Evolutionary conservation across 1,284 basidiomycete species (phyloP), one percentile per base, ranked within the genome.

Genomic region (Cutaneotrichosporon dermatis): DNA sequence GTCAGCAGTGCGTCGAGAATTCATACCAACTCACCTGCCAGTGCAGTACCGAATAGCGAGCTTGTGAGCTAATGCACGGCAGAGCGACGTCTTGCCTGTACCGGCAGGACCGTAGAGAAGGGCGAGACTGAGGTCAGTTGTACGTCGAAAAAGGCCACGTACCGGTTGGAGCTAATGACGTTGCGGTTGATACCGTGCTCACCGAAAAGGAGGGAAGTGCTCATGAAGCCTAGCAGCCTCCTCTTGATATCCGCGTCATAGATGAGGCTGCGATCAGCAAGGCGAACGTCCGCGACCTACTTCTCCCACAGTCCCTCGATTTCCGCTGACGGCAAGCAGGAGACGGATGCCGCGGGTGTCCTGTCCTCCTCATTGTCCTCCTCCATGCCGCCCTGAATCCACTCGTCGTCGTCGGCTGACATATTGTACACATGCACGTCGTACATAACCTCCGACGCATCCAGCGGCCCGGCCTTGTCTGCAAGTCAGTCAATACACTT

Each of bases 41-140:
- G 11, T 49, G 34, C 89, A 89, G 3, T 99, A 81, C 13, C 95
- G 85, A 61, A 99, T 93, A 0, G 92, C 87, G 3, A 99, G 83
- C 72, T 99, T 99, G 67, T 99, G 96, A 0, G 95, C 92, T 6
- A 99, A 82, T 11, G 94, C 94, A 52, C 92, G 86, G 75, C 94
- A 97, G 2, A 99, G 81, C 1, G 90, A 92, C 0, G 96, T 99
- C 79, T 99, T 99, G 15, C 96, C 96, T 0, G 96, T 99, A 0
- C 96, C 95, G 0, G 96, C 95, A 10, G 96, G 96, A 0, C 96
- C 96, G 74, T 99, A 94, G 11, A 99, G 82, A 1, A 99, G 80
- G 0, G 97, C 88, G 3, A 99, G 87, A 2, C 82, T 82, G 63
- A 0, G 34, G 25, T 25, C 25, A 48, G 58, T 6, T 35, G 13